Evolutionary conservation across 1,284 basidiomycete species (phyloP), one percentile per base, ranked within the genome.

Genomic region (Ganoderma sp.): DNA sequence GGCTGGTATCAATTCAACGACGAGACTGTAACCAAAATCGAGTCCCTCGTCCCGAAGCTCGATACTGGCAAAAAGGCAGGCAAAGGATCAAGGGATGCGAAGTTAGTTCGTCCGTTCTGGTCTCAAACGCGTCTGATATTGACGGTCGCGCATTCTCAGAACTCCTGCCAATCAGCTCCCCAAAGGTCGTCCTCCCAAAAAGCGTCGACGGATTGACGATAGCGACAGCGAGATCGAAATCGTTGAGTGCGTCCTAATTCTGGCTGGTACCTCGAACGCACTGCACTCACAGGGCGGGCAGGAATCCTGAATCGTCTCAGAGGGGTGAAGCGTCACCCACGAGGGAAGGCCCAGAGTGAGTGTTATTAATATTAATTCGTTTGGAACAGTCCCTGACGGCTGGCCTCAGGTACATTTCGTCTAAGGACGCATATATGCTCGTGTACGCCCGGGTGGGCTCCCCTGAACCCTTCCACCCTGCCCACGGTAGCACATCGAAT

Each of bases 1-100:
- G 84, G 88, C n/a, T 98, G 96, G 96, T 96, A 91, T 77, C 88
- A 90, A 70, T 97, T 94, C 79, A 94, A 96, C 73, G 96, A 98
- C 75, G 95, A 97, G 75, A 79, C 79, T 14, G 90, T 93, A 10
- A 89, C 88, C 2, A 86, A 84, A 74, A 87, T 91, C 64, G 81
- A 85, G 58, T 79, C 83, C n/a, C 80, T 90, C 5, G 84, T 84
- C 15, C 84, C 87, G 39, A 82, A 81, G 57, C 68, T 56, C 62
- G 75, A 59, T 54, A 15, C n/a, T 17, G 7, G 64, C 12, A 71
- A 69, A 65, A 69, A 68, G 12, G 59, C 48, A 2, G 54, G 60
- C 1, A 72, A 74, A 50, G 68, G 41, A 28, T 64, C 42, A 7
- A 68, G 71, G 57, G 71, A 72, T 9, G 12, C 59, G 3, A 72